Conservation (phyloP, 192 early-diverging fungal genomes). For the Coemansia sp. region DNA sequence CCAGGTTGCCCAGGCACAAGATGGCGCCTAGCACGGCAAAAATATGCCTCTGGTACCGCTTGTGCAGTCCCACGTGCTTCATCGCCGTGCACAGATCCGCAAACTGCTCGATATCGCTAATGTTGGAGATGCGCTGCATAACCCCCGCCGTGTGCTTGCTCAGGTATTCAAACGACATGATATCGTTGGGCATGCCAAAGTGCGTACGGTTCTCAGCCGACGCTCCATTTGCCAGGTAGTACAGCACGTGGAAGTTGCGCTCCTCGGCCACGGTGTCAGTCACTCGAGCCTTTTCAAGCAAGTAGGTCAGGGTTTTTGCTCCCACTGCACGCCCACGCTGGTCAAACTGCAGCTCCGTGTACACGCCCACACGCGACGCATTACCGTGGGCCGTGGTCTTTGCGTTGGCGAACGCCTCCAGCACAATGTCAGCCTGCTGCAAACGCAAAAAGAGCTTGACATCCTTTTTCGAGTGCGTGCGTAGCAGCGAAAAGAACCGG, state of each 20-base stretch:
- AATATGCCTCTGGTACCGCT: slow-evolving; percentile 79
- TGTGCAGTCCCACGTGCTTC: slow-evolving; percentile 81
- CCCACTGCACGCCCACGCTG: slow-evolving; percentile 85
- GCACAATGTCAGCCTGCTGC: slow-evolving; percentile 66
- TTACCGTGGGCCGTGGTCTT: slow-evolving; percentile 73
- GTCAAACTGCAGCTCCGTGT: slow-evolving; percentile 88
- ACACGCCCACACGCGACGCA: slow-evolving; percentile 84
- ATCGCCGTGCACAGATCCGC: slow-evolving; percentile 75
- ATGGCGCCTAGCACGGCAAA: slow-evolving; percentile 84
- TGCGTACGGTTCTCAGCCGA: slow-evolving; percentile 69
- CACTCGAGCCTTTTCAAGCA: slow-evolving; percentile 87
- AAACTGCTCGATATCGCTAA: slow-evolving; percentile 65
- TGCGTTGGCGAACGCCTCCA: slow-evolving; percentile 88
- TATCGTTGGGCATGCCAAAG: slow-evolving; percentile 53
- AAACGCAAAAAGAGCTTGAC: slow-evolving; percentile 68
- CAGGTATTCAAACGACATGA: slow-evolving; percentile 53
- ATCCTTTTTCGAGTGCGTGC: slow-evolving; percentile 72
- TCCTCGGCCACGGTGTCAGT: slow-evolving; percentile 65
- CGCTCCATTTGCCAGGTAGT: slow-evolving; percentile 89
- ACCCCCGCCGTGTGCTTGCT: slow-evolving; percentile 58
- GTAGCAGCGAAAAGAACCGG: slow-evolving; percentile 68
- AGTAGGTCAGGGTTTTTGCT: slow-evolving; percentile 79
- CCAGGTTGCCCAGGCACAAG: slow-evolving; percentile 85
- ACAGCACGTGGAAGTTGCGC: slow-evolving; percentile 93
- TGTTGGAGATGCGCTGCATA: slow-evolving; percentile 58